Conservation (phyloP, 768 basidiomycete genomes). For the Myochromella boudieri region DNA sequence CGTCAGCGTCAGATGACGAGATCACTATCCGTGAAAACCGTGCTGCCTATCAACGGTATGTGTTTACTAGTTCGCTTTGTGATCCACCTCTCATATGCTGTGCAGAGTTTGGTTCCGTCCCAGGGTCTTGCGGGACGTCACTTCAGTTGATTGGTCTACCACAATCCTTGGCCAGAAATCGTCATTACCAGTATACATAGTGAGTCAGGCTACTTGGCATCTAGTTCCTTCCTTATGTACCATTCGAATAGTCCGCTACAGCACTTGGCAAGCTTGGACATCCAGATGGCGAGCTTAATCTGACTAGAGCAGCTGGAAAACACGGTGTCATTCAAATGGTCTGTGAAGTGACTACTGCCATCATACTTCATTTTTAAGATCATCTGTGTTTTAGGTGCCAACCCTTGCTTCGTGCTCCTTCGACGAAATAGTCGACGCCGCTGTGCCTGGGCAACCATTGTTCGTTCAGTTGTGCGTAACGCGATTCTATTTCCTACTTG, state of each 20-base stretch:
- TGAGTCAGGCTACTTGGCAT: constrained; percentile 26
- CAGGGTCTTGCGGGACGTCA: constrained; percentile 79
- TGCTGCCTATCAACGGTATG: constrained; percentile 81
- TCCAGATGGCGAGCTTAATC: constrained; percentile 87
- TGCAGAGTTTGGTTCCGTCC: constrained; percentile 87
- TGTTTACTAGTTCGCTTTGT: neutral
- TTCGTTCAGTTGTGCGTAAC: constrained; percentile 75
- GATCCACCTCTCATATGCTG: constrained; percentile 1
- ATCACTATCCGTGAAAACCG: constrained; percentile 88
- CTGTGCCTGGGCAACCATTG: constrained; percentile 71
- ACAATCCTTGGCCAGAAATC: constrained; percentile 73
- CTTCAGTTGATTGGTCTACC: constrained; percentile 78
- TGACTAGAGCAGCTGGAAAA: constrained; percentile 85
- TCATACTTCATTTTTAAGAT: neutral
- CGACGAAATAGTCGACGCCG: constrained; percentile 89
- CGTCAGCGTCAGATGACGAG: constrained; percentile 92
- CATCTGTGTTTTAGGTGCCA: constrained; percentile 57
- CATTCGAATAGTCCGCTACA: constrained; percentile 55
- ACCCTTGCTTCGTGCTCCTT: constrained; percentile 94
- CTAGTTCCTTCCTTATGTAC: neutral
- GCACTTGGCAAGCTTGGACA: constrained; percentile 92
- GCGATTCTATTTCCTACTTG: neutral
- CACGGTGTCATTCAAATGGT: constrained; percentile 56
- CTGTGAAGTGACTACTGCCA: neutral
- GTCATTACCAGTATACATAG: constrained; percentile 78